These are phyloP conservation scores for Ramalina intermedia DNA, from an alignment of 495 filamentous ascomycete genomes.

Conservation along the genomic window DNA sequence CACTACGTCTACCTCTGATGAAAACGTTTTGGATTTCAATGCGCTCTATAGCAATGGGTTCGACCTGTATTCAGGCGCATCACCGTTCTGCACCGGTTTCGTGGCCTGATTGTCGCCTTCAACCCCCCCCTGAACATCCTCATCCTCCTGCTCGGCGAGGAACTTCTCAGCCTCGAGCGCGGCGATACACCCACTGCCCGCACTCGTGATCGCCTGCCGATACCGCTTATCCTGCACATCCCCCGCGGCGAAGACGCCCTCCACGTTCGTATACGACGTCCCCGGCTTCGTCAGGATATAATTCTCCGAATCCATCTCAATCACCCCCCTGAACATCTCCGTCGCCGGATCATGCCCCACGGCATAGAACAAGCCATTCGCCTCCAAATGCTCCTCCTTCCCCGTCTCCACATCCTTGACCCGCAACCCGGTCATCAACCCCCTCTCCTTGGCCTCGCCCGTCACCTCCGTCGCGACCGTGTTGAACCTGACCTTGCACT, in stretches of 20 bases:
- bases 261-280: conserved; percentile 71
- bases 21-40: background rate
- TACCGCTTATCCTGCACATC: conserved; percentile 99
- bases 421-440: conserved; percentile 71
- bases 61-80: conserved; percentile 44
- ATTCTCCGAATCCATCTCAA: conserved; percentile 71
- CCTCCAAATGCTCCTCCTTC: conserved; percentile 64
- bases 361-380: conserved; percentile 94
- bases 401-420: conserved; percentile 69
- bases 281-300: conserved; percentile 86
- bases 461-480: conserved; percentile 64
- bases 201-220: conserved; percentile 93
- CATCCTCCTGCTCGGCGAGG: conserved; percentile 58
- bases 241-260: conserved; percentile 91
- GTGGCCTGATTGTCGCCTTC: conserved; percentile 20
- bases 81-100: conserved; percentile 19
- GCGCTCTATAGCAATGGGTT: conserved; percentile 42
- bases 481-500: conserved; percentile 81
- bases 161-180: conserved; percentile 91
- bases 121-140: conserved; percentile 17
- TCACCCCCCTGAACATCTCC: conserved; percentile 66
- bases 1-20: background rate
- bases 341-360: conserved; percentile 95
- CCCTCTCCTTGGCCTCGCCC: conserved; percentile 57
- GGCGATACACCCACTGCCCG: conserved; percentile 86